Conservation (phyloP, 2,329 filamentous ascomycete genomes). For the Penicillium nordicum region DNA sequence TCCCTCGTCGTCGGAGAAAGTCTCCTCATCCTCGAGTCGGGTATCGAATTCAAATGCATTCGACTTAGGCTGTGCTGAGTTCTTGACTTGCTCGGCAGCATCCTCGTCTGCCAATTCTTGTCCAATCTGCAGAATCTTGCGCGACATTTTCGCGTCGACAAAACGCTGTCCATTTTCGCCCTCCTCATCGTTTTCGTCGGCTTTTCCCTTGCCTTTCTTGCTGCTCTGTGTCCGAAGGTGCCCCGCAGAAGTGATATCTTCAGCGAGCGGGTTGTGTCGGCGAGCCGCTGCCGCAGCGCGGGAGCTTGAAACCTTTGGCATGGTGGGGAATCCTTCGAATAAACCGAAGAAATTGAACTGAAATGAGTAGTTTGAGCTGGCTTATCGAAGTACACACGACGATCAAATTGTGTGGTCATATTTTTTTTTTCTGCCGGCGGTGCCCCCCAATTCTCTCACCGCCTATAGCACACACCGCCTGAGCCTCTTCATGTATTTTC, state of each 20-base stretch:
- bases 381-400: slow-evolving; percentile 21
- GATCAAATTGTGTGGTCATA: slow-evolving; percentile 37
- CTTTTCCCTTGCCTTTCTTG: slow-evolving; percentile 65
- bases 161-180: slow-evolving; percentile 64
- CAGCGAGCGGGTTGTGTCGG: slow-evolving; percentile 85
- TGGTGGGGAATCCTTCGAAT: slow-evolving; percentile 36
- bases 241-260: slow-evolving; percentile 72
- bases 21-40: slow-evolving; percentile 59
- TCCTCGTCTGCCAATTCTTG: slow-evolving; percentile 86
- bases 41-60: slow-evolving; percentile 80
- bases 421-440: slow-evolving; percentile 35
- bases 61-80: slow-evolving; percentile 42
- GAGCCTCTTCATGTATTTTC: background rate
- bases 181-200: slow-evolving; percentile 51
- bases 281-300: slow-evolving; percentile 56
- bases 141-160: slow-evolving; percentile 82
- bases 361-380: background rate
- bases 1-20: slow-evolving; percentile 49
- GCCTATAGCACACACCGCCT: background rate
- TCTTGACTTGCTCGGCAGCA: slow-evolving; percentile 47
- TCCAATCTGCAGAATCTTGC: slow-evolving; percentile 84
- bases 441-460: slow-evolving; percentile 14
- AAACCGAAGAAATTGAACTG: background rate
- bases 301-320: slow-evolving; percentile 74
- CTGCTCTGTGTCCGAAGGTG: slow-evolving; percentile 70